phyloP scores from a whole-genome alignment of 805 yeast species.

The Wickerhamomyces rabaulensis region DNA sequence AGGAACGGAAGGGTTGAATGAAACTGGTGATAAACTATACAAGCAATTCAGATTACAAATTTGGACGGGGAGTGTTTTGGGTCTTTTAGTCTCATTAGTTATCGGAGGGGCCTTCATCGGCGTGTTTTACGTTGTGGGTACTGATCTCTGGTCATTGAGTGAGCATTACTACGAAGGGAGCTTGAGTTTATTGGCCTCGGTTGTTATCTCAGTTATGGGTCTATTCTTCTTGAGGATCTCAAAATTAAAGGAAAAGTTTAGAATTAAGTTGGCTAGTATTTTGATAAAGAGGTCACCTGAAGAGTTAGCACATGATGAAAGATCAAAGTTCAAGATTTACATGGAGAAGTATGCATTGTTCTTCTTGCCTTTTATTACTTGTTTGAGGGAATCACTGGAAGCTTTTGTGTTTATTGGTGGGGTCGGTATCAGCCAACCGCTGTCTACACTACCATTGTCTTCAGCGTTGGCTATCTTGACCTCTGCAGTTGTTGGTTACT shows the following conservation, averaged over 20 bases:
- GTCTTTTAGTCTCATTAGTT: slow-evolving; percentile 61
- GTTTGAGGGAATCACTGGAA: slow-evolving; percentile 85
- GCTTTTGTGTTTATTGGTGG: slow-evolving; percentile 93
- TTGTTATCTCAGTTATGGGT: slow-evolving; percentile 85
- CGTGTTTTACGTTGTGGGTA: slow-evolving; percentile 71
- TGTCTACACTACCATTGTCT: slow-evolving; percentile 59
- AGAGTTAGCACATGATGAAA: slow-evolving; percentile 14
- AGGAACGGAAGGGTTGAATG: slow-evolving; percentile 10
- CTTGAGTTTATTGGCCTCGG: slow-evolving; percentile 70
- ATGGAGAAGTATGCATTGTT: slow-evolving; percentile 64
- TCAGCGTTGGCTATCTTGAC: slow-evolving; percentile 50
- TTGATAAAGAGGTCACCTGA: slow-evolving; percentile 27
- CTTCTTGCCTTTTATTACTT: slow-evolving; percentile 77
- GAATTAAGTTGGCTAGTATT: slow-evolving; percentile 47
- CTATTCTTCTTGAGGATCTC: slow-evolving; percentile 74
- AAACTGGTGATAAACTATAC: slow-evolving; percentile 31
- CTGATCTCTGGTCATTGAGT: slow-evolving; percentile 81
- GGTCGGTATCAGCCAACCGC: slow-evolving; percentile 69
- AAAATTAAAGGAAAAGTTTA: slow-evolving; percentile 79
- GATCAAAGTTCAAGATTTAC: slow-evolving; percentile 29
- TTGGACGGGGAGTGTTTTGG: slow-evolving; percentile 75
- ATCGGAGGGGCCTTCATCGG: slow-evolving; percentile 70
- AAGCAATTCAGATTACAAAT: slow-evolving; percentile 58
- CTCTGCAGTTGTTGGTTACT: slow-evolving; percentile 61
- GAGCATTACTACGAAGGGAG: slow-evolving; percentile 89